Evolutionary conservation across 345 rosid genomes (phyloP), one percentile per base, ranked within the genome.

Genomic region (Gossypioides kirkii): DNA sequence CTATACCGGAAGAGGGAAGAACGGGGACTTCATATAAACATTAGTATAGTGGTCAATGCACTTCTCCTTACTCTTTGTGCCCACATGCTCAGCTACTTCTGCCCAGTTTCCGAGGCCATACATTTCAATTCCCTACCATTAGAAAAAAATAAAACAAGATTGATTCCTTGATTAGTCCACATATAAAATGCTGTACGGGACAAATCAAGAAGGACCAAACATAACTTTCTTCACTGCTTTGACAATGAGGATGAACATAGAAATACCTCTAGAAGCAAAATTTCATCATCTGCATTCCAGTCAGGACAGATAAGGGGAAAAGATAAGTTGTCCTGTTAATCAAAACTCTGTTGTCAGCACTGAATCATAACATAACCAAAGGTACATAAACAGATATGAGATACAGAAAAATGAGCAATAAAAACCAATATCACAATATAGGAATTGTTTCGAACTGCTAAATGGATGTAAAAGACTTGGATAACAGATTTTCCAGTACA

Each of bases 281-380:
- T 95, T 78, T 95, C 99, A 71, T 93, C 99, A 82, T 95, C 98
- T 18, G 98, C 97, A 87, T 90, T 92, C 99, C 99, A 95, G 80
- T 91, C 94, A 3, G 93, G 87, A 77, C 96, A 91, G 75, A 92
- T 87, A 61, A 95, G 97, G 2, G 93, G 96, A 76, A 91, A 89
- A 55, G 96, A 89, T 76, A 95, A 79, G 81, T 88, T 91, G 65
- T 92, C 99, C 98, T 93, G 88, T 76, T 26, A 52, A 77, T 69
- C 22, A 28, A 28, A 36, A 28, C 17, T 67, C 13, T 17, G 59
- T 28, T 26, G 36, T 64, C 58, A 77, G 42, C 69, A 69, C 42
- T 76, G 7, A 13, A 45, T 43, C 23, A 71, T 41, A 16, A 36
- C 16, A 47, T 41, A 61, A 71, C 32, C 45, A 71, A 61, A 13